phyloP scores from a whole-genome alignment of 305 asterid species.

The Fraxinus velutina region DNA sequence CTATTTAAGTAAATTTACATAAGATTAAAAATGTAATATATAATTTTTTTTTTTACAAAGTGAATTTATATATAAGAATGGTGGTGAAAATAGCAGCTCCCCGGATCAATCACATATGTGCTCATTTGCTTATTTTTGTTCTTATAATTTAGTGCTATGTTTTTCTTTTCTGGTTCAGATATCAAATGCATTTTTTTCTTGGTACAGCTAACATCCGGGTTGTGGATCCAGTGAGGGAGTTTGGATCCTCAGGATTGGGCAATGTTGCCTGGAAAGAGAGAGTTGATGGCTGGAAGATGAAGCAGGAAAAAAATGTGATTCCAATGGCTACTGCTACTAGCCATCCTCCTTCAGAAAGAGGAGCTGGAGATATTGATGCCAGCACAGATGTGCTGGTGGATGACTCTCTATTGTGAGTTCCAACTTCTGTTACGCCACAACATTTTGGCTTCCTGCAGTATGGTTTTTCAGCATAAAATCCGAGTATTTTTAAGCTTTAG shows the following conservation, averaged over 20 bases:
- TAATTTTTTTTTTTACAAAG: background rate
- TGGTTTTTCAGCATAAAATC: conserved; percentile 6
- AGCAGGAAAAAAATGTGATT: conserved; percentile 82
- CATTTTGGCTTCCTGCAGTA: background rate
- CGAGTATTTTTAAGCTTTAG: background rate
- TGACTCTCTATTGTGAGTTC: conserved; percentile 80
- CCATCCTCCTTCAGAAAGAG: conserved; percentile 95
- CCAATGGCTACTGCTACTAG: conserved; percentile 74
- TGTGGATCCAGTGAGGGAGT: conserved; percentile 92
- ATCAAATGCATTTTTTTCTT: conserved; percentile 16
- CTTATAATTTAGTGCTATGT: background rate
- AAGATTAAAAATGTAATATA: background rate
- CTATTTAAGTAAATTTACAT: background rate
- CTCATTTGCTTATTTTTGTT: conserved; percentile 7
- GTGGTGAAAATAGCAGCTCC: conserved; percentile 2
- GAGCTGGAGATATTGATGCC: conserved; percentile 84
- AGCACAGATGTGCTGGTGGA: conserved; percentile 85
- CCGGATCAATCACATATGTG: conserved; percentile 23
- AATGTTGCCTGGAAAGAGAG: conserved; percentile 99
- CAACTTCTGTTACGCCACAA: background rate
- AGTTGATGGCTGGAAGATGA: conserved; percentile 99
- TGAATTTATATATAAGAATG: conserved; percentile 7
- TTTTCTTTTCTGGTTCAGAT: conserved; percentile 17
- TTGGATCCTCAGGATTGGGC: conserved; percentile 86
- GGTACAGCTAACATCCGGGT: conserved; percentile 61